A percentile compares a stretch with the other conserved stretches of the same genome.
Conservation (phyloP, 2,329 filamentous ascomycete species). For the Alternaria sp. region DNA sequence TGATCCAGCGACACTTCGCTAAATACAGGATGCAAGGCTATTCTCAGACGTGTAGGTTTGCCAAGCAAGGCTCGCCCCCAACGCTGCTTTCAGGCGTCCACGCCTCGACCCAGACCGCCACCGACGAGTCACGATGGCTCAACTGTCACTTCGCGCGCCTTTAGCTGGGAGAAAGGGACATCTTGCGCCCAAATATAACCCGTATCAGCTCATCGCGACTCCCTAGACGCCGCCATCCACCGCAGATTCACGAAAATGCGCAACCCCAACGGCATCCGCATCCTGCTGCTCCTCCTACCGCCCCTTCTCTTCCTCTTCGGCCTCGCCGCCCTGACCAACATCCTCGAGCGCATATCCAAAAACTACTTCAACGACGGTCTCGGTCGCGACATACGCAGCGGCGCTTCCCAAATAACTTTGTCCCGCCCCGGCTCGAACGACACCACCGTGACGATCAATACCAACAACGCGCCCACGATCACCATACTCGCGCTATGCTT, state of each 20-base stretch:
- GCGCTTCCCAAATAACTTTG: constrained; percentile 16
- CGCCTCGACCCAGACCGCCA: not conserved
- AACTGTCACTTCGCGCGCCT: not conserved
- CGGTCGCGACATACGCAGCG: constrained; percentile 16
- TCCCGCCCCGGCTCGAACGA: constrained; percentile 12
- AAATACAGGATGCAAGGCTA: not conserved
- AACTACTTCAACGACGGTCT: constrained; percentile 19
- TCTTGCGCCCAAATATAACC: not conserved
- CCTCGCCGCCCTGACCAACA: constrained; percentile 22
- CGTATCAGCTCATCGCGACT: not conserved
- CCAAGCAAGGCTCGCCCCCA: not conserved
- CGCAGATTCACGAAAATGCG: constrained; percentile 18
- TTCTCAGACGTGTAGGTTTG: not conserved
- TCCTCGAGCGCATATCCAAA: constrained; percentile 37
- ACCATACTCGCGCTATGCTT: constrained; percentile 27
- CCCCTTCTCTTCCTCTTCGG: constrained; percentile 32
- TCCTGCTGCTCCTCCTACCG: constrained; percentile 29
- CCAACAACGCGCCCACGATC: constrained; percentile 18
- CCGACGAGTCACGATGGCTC: constrained; percentile 1
- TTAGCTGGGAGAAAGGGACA: not conserved
- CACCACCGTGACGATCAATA: constrained; percentile 18
- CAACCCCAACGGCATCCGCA: constrained; percentile 27
- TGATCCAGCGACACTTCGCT: not conserved
- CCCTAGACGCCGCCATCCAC: not conserved
- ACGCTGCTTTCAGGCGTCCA: constrained; percentile 3